Base-by-base conservation (phyloP, 257 asterid genomes). In the Petrea volubilis region DNA sequence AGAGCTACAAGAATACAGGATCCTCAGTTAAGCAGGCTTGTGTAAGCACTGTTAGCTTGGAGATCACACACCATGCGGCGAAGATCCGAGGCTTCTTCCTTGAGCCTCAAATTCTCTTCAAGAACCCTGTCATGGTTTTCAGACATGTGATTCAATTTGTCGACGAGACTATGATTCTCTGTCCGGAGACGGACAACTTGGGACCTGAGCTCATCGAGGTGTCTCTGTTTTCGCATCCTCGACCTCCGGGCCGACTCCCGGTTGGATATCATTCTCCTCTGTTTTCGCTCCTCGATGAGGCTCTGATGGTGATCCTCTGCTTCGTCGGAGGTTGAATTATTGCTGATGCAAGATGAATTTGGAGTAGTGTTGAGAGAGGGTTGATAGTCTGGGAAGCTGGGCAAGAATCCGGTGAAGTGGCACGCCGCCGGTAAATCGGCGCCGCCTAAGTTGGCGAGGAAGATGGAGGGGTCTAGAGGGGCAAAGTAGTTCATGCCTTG, bases 231-330 rank as follows among this genome's bases (percentile, higher is more conserved):
- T 13, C 93, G 74, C 90, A 87, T 82, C 83, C 93, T 78, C 9
- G 93, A 87, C 46, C 93, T 52, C 6, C 93, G 80, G 6, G 93
- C 93, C 0, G 93, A 87, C 14, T 87, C 93, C 28, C 93, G 21
- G 71, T 87, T 87, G 0, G 93, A 87, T 15, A 87, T 72, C 93
- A 82, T 87, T 58, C 93, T 67, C 74, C 93, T 60, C 55, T 78
- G 81, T 73, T 56, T 80, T 38, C 93, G 43, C 77, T 80, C 88
- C 9, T 82, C 80, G 17, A 64, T 61, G 64, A 76, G 23, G 73
- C 59, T 51, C 17, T 73, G 85, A 10, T 72, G 64, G 24, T 38
- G 43, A 7, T 81, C 85, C n/a, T 80, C 88, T 0, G 86, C 82
- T 36, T 86, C 92, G 15, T 86, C 88, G 0, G 92, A 86, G 56